Conservation (phyloP, 352 stramenopile species). For the Phytophthora europaea region DNA sequence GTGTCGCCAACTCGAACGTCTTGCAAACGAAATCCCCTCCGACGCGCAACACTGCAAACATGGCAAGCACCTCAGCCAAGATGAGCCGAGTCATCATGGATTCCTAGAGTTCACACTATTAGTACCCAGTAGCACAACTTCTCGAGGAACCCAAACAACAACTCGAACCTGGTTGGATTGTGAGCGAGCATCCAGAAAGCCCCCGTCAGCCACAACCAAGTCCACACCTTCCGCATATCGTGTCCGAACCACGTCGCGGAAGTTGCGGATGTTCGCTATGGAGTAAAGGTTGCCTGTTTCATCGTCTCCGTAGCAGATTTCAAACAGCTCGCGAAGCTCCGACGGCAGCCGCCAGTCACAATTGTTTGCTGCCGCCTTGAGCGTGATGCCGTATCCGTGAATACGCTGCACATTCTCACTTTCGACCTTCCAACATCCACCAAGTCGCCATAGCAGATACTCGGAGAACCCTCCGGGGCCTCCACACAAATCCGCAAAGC, state of each 20-base stretch:
- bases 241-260: slow-evolving; percentile 49
- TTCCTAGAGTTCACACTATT: slow-evolving; percentile 45
- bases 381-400: slow-evolving; percentile 75
- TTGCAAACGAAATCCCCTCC: slow-evolving; percentile 82
- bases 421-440: background rate
- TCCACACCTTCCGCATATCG: slow-evolving; percentile 51
- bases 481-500: slow-evolving; percentile 84
- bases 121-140: background rate
- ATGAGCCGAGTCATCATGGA: slow-evolving; percentile 70
- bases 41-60: slow-evolving; percentile 58
- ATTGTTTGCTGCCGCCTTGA: slow-evolving; percentile 47
- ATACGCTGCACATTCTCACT: background rate
- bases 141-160: background rate
- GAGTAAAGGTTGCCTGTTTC: slow-evolving; percentile 78
- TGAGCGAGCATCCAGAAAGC: slow-evolving; percentile 75
- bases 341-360: slow-evolving; percentile 62
- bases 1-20: slow-evolving; percentile 79
- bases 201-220: slow-evolving; percentile 77
- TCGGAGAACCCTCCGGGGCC: slow-evolving; percentile 85
- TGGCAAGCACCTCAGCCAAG: slow-evolving; percentile 65
- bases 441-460: slow-evolving; percentile 73
- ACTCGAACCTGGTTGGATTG: slow-evolving; percentile 62
- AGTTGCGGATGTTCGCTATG: slow-evolving; percentile 63
- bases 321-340: slow-evolving; percentile 31
- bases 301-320: slow-evolving; percentile 74